A percentile compares a stretch with the other conserved stretches of the same genome.
Conservation (phyloP, 177 flowering plant genomes). For the Vitis hybrid region DNA sequence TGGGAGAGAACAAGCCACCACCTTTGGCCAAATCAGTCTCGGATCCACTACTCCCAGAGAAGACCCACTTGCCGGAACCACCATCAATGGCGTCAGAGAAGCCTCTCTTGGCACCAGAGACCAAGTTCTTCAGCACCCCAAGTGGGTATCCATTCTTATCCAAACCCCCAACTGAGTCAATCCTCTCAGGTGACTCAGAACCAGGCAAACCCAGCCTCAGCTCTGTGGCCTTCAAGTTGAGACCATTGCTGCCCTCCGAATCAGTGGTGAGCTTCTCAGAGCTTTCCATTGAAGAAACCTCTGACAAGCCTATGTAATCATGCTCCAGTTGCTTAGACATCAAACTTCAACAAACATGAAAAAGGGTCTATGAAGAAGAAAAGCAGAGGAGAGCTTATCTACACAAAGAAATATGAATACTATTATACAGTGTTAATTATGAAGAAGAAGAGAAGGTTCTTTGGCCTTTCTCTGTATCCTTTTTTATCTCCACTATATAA, state of each 20-base stretch:
- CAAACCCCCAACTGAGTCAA: slow-evolving; percentile 17
- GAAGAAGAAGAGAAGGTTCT: slow-evolving; percentile 29
- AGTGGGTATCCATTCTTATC: slow-evolving; percentile 17
- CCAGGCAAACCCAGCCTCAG: slow-evolving; percentile 93
- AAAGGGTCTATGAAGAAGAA: neutral
- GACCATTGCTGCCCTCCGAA: slow-evolving; percentile 7
- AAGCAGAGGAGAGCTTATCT: neutral
- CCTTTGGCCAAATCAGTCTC: slow-evolving; percentile 44
- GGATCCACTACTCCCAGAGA: slow-evolving; percentile 45
- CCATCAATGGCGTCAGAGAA: slow-evolving; percentile 61
- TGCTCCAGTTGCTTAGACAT: slow-evolving; percentile 60
- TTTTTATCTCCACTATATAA: slow-evolving; percentile 12
- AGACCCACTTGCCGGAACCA: slow-evolving; percentile 68
- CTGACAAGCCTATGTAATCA: slow-evolving; percentile 78
- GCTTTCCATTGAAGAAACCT: slow-evolving; percentile 45
- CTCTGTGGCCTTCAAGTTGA: slow-evolving; percentile 81
- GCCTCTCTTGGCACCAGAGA: slow-evolving; percentile 67
- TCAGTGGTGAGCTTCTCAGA: slow-evolving; percentile 35
- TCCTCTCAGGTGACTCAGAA: slow-evolving; percentile 63
- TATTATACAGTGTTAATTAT: neutral
- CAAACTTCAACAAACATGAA: slow-evolving; percentile 13
- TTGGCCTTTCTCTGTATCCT: slow-evolving; percentile 28
- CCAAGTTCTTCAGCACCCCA: slow-evolving; percentile 32
- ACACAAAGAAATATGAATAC: neutral
- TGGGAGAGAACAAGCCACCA: slow-evolving; percentile 49